These are phyloP conservation scores for Alnus rubra DNA, from an alignment of 306 rosid species.

Conservation along the genomic window DNA sequence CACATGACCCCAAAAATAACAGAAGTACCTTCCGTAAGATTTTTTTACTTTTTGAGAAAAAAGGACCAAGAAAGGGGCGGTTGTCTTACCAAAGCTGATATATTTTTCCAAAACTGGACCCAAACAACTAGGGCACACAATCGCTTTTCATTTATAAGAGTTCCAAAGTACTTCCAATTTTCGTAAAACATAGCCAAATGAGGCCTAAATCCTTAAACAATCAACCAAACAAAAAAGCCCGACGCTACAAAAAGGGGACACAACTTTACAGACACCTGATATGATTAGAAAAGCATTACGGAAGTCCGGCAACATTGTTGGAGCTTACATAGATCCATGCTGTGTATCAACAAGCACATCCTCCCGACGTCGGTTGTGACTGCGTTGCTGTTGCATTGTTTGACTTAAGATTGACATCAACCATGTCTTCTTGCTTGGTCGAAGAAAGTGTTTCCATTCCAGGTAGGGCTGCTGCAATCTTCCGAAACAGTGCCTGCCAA, in stretches of 20 bases:
- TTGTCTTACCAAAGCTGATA: no score
- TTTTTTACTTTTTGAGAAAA: no score
- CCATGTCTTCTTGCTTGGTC: conserved; percentile 91
- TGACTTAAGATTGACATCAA: conserved; percentile 82
- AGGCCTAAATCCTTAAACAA: conserved; percentile 4
- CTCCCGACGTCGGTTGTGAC: conserved; percentile 62
- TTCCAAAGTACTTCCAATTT: neutral
- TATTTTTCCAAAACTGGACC: no score
- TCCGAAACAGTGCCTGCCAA: conserved; percentile 74
- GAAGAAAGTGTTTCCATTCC: conserved; percentile 91
- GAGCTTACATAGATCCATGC: neutral
- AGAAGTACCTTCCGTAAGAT: no score
- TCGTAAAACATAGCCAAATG: conserved; percentile 2
- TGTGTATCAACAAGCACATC: conserved; percentile 62
- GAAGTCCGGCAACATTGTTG: neutral
- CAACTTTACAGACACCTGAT: conserved; percentile 17
- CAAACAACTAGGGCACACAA: no score
- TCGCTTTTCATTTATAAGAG: no score
- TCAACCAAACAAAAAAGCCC: conserved; percentile 18
- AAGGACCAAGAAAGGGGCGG: no score
- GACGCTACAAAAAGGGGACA: conserved; percentile 19
- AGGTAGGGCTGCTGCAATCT: conserved; percentile 91
- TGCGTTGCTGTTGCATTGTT: conserved; percentile 40
- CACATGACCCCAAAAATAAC: no score
- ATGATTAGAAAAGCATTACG: neutral